Base-by-base conservation (phyloP, 106 monocot species). In the Dendrobium catenatum region DNA sequence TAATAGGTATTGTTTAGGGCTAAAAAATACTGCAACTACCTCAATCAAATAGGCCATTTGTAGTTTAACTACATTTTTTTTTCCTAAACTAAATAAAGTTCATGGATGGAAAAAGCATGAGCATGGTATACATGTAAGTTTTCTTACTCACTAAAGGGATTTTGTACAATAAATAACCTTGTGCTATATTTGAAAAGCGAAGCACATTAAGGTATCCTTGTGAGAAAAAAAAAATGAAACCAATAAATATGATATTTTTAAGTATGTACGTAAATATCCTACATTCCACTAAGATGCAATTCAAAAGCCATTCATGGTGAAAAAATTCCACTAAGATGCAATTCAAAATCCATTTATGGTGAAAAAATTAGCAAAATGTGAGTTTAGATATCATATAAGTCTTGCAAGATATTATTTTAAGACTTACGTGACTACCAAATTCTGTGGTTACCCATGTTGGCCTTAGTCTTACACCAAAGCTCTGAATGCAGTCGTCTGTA, bases 361-460 rank as follows among this genome's bases (percentile, higher is more conserved):
- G 33, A 70, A 8, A 70, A 70, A 10, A 59, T 59, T 5, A n/a
- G 59, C 18, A 59, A 59, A 20, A 0, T 5, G 22, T 70, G 13
- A 70, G 33, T 33, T 10, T 15, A 31, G 33, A 33, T 0, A 70
- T 9, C 70, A 70, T 33, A 59, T 19, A 64, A 29, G 61, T 64
- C 51, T 51, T 51, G 13, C 9, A 59, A 59, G 59, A n/a, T 59
- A 67, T n/a, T 31, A 4, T 27, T 27, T 70, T 13, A 9, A 5
- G 51, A 86, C 93, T 91, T 90, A 96, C 93, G 87, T 96, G 96
- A 47, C 96, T 94, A 40, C 96, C 96, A 84, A 96, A 96, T 81
- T 96, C 96, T 17, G 93, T 96, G 31, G 88, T 90, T 17, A 94
- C 80, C 96, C 93, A 92, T 68, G 55, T 79, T 75, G 91, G 91